These are phyloP conservation scores for Penicillium desertorum DNA, from an alignment of 495 filamentous ascomycete genomes.

Conservation along the genomic window DNA sequence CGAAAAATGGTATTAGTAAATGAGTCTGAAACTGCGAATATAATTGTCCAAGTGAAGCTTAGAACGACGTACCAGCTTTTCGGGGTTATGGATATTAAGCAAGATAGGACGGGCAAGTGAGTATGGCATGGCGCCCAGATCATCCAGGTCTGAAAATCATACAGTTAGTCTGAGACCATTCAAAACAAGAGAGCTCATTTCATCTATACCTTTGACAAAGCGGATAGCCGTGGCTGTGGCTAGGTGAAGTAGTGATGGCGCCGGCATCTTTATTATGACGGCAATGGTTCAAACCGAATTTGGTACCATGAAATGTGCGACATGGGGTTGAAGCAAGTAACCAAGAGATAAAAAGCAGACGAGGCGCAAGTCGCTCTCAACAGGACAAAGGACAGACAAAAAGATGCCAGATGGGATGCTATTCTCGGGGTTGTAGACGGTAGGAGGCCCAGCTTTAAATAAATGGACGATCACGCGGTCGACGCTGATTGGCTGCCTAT, in stretches of 20 bases:
- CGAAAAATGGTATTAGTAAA: not conserved
- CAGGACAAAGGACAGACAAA: not conserved
- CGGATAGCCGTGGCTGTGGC: constrained; percentile 47
- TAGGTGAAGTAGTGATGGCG: constrained; percentile 42
- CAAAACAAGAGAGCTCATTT: not conserved
- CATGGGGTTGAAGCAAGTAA: constrained; percentile 1
- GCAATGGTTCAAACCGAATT: constrained; percentile 11
- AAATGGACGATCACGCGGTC: constrained; percentile 1
- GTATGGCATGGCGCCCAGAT: constrained; percentile 67
- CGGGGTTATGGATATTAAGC: constrained; percentile 60
- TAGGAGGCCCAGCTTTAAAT: constrained; percentile 3
- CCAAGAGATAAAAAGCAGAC: not conserved
- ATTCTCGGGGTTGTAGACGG: not conserved
- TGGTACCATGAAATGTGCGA: constrained; percentile 13
- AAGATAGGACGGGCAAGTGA: constrained; percentile 59
- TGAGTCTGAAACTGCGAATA: constrained; percentile 3
- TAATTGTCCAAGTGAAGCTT: not conserved
- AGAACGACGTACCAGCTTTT: constrained; percentile 55
- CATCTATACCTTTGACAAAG: constrained; percentile 41
- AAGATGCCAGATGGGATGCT: not conserved
- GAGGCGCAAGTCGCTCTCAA: not conserved
- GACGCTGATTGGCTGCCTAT: not conserved
- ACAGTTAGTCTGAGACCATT: not conserved
- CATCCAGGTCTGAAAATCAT: constrained; percentile 47
- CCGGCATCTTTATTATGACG: constrained; percentile 39